Evolutionary conservation across 768 basidiomycete genomes (phyloP).

Genomic region (Leucocoprinus birnbaumii): DNA sequence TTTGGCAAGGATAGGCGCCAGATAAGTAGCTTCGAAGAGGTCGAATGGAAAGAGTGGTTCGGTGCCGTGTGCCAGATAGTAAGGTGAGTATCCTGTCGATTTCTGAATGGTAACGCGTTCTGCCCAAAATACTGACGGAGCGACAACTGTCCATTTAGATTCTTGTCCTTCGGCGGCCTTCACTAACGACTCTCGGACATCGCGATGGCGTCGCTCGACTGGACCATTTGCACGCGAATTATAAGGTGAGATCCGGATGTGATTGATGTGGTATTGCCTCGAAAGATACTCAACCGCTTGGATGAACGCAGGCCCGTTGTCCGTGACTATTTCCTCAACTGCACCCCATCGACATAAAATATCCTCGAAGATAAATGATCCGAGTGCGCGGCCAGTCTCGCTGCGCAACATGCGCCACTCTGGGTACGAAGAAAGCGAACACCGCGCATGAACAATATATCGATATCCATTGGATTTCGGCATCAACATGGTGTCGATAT

Average conservation of each 20-base stretch:
- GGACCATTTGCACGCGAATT: constrained; percentile 40
- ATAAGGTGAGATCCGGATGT: constrained; percentile 38
- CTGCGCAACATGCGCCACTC: constrained; percentile 18
- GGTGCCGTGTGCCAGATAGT: constrained; percentile 28
- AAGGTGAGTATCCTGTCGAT: constrained; percentile 30
- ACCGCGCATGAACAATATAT: constrained; percentile 23
- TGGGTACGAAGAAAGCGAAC: constrained; percentile 19
- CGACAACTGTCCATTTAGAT: constrained; percentile 26
- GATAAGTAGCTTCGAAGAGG: constrained; percentile 18
- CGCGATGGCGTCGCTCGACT: constrained; percentile 29
- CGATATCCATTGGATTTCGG: constrained; percentile 18
- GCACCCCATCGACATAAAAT: constrained; percentile 37
- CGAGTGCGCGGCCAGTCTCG: constrained; percentile 21
- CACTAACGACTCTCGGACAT: constrained; percentile 22
- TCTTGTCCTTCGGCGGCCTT: constrained; percentile 28
- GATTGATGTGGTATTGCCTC: constrained; percentile 27
- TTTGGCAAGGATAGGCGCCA: constrained; percentile 1
- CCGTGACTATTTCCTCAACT: constrained; percentile 28
- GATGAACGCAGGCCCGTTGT: constrained; percentile 26
- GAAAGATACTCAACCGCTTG: constrained; percentile 16
- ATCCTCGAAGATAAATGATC: constrained; percentile 23
- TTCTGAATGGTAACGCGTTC: constrained; percentile 28
- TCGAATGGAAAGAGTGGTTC: constrained; percentile 32
- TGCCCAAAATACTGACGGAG: constrained; percentile 27
- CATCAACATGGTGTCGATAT: constrained; percentile 27